Base-by-base conservation (phyloP, 192 early-diverging fungal genomes). In the Umbelopsis sp. region DNA sequence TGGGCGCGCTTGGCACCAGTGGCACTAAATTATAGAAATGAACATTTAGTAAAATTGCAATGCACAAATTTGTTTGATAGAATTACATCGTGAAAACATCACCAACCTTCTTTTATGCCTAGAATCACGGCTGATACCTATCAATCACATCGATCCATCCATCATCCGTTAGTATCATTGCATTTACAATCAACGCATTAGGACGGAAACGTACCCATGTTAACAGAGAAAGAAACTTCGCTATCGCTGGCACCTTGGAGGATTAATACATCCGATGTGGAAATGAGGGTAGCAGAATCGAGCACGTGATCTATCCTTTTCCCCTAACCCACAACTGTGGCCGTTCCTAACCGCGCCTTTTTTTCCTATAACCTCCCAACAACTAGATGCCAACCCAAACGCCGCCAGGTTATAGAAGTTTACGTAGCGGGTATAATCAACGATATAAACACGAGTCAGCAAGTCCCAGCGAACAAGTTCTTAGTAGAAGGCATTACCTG, bases 81-180 rank as follows among this genome's bases (percentile, higher is more conserved):
- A 10, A 3, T 12, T 11, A 2, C 21, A 16, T 3, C 35, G 21
- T 30, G 7, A 37, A 61, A 61, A 35, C 11, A 5, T 35, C 4
- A 61, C 55, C 7, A n/a, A 61, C 55, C 55, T 87, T 78, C 96
- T 93, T 91, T 99, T 99, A 90, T 99, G 97, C 86, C 97, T 95
- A 81, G 92, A 94, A 89, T 98, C 97, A 88, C 97, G 89, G 87
- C 92, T 93, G 88, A 99, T 98, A 97, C 96, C 96, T 96, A 85
- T 53, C 22, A 46, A 25, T 53, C 55, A 41, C 37, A 41, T 41
- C 37, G 37, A 41, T 41, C 37, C 37, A 61, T 61, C 55, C 55
- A 61, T 61, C 55, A 61, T 61, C 55, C 27, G 33, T 61, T 35
- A 61, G 55, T 61, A 61, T 35, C 9, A 25, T 35, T 61, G 27